Conservation (phyloP, 139 green algal genomes). For the Limnomonas spitsbergensis region DNA sequence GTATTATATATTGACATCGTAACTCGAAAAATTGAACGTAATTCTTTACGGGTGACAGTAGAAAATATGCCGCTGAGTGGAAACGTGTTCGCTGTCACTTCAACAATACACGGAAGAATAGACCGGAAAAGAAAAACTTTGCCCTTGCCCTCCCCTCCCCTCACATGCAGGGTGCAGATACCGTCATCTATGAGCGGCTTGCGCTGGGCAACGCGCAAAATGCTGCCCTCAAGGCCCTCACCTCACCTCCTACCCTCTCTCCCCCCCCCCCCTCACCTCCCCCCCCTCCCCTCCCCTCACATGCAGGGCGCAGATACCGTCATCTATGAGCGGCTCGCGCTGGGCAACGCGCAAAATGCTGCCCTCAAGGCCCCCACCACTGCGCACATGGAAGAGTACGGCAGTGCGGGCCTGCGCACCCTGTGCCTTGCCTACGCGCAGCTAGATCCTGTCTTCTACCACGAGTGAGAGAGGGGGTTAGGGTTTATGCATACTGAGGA, state of each 20-base stretch:
- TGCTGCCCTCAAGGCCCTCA: background rate
- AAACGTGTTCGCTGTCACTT: no score
- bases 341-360: conserved; percentile 11
- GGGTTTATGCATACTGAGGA: no score
- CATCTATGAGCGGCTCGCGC: conserved; percentile 69
- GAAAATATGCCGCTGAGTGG: no score
- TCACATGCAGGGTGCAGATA: conserved; percentile 70
- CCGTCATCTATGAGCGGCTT: conserved; percentile 75
- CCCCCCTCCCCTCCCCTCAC: no score
- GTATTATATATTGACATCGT: no score
- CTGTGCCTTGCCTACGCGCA: conserved; percentile 69
- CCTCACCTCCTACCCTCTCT: no score
- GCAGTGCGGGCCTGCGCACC: conserved; percentile 77
- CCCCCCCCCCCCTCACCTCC: no score
- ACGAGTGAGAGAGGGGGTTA: background rate
- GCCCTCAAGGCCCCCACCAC: conserved; percentile 8
- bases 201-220: conserved; percentile 20
- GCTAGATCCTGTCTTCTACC: conserved; percentile 35
- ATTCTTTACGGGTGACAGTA: no score
- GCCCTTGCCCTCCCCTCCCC: no score
- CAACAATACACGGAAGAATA: no score
- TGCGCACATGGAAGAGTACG: conserved; percentile 77
- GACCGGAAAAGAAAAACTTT: no score
- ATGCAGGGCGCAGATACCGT: conserved; percentile 71
- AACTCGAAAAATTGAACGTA: no score